Conservation (phyloP, 202 grass and related monocot genomes). For the Carex sylvatica region DNA sequence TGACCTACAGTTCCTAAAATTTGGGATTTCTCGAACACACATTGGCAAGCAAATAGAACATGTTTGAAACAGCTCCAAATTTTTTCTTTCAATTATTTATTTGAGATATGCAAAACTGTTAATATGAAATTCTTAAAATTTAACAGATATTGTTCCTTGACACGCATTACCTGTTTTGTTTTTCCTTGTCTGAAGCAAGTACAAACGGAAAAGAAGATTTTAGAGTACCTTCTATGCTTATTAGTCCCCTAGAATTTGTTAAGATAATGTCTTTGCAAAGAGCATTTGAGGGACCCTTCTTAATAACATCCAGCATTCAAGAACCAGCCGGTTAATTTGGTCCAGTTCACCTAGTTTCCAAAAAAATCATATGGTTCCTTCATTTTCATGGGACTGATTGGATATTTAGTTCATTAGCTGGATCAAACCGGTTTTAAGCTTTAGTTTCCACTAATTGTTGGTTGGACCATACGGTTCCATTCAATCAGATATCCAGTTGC, state of each 20-base stretch:
- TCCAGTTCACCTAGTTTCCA: neutral
- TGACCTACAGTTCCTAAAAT: neutral
- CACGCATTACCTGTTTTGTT: neutral
- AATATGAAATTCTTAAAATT: neutral
- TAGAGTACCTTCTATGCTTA: neutral
- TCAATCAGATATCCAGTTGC: neutral
- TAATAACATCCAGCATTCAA: neutral
- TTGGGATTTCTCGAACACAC: neutral
- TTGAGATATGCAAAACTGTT: neutral
- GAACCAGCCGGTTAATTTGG: neutral
- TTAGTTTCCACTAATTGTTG: neutral
- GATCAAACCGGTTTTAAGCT: neutral
- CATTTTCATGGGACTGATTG: neutral
- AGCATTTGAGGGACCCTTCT: neutral
- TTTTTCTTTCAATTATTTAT: constrained; percentile 3
- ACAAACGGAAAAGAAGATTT: neutral
- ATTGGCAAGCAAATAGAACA: neutral
- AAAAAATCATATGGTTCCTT: neutral
- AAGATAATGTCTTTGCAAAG: neutral
- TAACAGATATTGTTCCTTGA: neutral
- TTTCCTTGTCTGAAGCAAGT: neutral
- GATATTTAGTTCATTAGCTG: neutral
- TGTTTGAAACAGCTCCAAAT: neutral
- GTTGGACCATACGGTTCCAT: too few relatives aligned
- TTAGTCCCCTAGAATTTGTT: neutral